Conservation (phyloP, 805 yeast genomes). For the Saturnispora saitoi region DNA sequence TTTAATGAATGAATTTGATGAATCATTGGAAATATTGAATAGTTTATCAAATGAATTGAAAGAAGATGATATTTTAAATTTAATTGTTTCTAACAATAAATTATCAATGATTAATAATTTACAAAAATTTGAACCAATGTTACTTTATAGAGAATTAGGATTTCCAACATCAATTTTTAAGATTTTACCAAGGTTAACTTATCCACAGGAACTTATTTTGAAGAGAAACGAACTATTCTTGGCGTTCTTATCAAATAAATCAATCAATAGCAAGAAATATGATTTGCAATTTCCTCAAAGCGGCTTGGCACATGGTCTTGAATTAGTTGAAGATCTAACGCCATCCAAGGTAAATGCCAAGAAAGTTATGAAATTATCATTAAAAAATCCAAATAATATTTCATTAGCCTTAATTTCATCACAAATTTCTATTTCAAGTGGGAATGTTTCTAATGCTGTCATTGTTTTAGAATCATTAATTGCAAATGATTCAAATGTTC, state of each 20-base stretch:
- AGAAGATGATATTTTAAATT: constrained; percentile 31
- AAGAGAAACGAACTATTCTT: constrained; percentile 38
- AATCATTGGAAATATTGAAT: constrained; percentile 32
- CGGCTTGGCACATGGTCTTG: constrained; percentile 15
- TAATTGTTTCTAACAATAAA: constrained; percentile 39
- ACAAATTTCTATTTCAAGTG: constrained; percentile 27
- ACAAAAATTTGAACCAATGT: constrained; percentile 15
- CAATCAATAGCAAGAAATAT: constrained; percentile 16
- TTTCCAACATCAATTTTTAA: constrained; percentile 25
- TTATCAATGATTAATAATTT: constrained; percentile 23
- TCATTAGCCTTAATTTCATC: constrained; percentile 28
- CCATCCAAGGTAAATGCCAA: neutral
- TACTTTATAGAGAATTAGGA: constrained; percentile 25
- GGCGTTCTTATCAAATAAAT: constrained; percentile 32
- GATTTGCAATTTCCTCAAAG: constrained; percentile 20
- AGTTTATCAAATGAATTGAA: constrained; percentile 25
- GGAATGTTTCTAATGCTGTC: constrained; percentile 29
- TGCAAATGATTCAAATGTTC: constrained; percentile 4
- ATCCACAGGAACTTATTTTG: constrained; percentile 34
- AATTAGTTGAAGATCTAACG: neutral
- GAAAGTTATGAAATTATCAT: neutral
- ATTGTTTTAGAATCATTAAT: constrained; percentile 29
- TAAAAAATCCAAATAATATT: constrained; percentile 16
- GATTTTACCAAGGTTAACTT: constrained; percentile 27
- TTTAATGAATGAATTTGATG: constrained; percentile 27